Percentiles rank a stretch among this genome's conserved stretches.
phyloP scores from a whole-genome alignment of 208 protist species.

The Acanthamoeba culbertsoni region DNA sequence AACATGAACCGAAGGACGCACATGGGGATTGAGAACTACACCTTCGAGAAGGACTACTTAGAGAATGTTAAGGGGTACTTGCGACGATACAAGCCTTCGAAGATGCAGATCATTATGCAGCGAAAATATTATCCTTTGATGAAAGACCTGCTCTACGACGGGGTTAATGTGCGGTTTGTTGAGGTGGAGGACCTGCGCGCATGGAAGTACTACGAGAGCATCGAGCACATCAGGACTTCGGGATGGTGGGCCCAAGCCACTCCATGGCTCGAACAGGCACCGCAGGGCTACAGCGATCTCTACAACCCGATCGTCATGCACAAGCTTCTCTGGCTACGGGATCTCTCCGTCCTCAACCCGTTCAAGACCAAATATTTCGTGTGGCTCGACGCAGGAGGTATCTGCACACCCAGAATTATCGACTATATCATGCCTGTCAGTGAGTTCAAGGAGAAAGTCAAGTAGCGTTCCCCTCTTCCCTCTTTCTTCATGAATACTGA shows the following conservation, averaged over 20 bases:
- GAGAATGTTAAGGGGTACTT: slow-evolving; percentile 1
- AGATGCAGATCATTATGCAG: slow-evolving; percentile 53
- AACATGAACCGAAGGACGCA: slow-evolving; percentile 36
- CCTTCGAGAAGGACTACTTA: slow-evolving; percentile 28
- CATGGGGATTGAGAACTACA: slow-evolving; percentile 54
- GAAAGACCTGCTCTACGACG: background rate
- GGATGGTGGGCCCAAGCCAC: background rate
- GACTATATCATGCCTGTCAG: background rate
- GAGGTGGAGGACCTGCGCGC: slow-evolving; percentile 8
- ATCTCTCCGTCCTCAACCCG: slow-evolving; percentile 30
- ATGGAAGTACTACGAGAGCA: slow-evolving; percentile 1
- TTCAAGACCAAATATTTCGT: slow-evolving; percentile 40
- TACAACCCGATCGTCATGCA: slow-evolving; percentile 40
- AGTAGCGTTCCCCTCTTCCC: background rate
- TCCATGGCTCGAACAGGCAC: background rate
- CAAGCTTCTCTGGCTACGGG: slow-evolving; percentile 33
- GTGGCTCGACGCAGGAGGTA: slow-evolving; percentile 44
- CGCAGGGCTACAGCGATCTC: slow-evolving; percentile 55
- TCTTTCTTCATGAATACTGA: background rate
- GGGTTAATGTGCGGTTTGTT: slow-evolving; percentile 10
- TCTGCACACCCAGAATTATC: background rate
- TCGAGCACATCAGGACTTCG: background rate
- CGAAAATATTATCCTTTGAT: background rate
- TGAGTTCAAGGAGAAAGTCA: slow-evolving; percentile 42
- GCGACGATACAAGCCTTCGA: background rate